Evolutionary conservation across 108 stramenopile species (phyloP).

Genomic region (Cyclotella sp.): DNA sequence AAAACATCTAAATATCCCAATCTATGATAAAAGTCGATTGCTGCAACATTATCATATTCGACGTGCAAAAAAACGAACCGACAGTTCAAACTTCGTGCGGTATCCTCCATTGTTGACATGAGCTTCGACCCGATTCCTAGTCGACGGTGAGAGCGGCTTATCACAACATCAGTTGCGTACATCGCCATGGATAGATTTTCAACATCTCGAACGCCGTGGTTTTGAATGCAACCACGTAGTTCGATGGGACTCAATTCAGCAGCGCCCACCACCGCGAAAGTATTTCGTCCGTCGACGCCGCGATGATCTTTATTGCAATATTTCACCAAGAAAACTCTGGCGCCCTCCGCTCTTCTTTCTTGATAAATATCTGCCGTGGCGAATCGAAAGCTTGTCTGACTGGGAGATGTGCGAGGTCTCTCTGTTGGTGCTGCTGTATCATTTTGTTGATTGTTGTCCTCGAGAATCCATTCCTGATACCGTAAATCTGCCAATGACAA

Average conservation of each 20-base stretch:
- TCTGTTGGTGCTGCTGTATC: background rate
- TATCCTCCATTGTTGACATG: constrained; percentile 55
- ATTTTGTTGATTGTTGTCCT: constrained; percentile 2
- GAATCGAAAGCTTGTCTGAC: constrained; percentile 50
- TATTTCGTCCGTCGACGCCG: background rate
- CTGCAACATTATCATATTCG: constrained; percentile 47
- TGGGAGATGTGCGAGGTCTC: constrained; percentile 13
- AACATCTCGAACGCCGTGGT: background rate
- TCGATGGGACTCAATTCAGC: constrained; percentile 74
- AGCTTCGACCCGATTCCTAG: constrained; percentile 60
- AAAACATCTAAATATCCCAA: constrained; percentile 47
- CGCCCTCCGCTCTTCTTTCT: constrained; percentile 49
- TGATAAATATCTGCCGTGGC: constrained; percentile 59
- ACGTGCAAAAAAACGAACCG: constrained; percentile 56
- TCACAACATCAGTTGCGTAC: constrained; percentile 74
- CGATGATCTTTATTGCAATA: background rate
- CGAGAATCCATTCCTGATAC: constrained; percentile 62
- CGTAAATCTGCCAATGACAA: constrained; percentile 61
- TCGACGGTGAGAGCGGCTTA: constrained; percentile 49
- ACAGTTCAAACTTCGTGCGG: constrained; percentile 25
- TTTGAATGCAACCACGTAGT: constrained; percentile 25
- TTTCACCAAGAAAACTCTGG: constrained; percentile 54
- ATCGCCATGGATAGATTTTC: constrained; percentile 3
- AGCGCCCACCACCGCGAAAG: constrained; percentile 48
- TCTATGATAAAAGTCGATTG: constrained; percentile 54